phyloP scores from a whole-genome alignment of 1,284 basidiomycete species.

The Puccinia polysora region DNA sequence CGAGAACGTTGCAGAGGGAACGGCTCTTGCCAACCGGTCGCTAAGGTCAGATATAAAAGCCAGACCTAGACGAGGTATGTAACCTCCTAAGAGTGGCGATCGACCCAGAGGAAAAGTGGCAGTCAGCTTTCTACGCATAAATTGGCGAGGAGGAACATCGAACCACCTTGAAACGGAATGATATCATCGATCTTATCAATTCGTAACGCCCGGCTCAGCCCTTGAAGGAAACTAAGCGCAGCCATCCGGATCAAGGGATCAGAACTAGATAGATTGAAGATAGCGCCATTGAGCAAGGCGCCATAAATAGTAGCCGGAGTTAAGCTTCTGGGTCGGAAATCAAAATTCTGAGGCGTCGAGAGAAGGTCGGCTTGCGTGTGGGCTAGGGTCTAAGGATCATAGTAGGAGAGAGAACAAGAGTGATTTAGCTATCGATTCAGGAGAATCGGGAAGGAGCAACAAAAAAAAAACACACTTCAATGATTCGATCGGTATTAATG shows the following conservation, averaged over 20 bases:
- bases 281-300: slow-evolving; percentile 19
- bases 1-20: slow-evolving; percentile 76
- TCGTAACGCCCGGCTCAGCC: background rate
- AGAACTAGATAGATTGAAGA: slow-evolving; percentile 11
- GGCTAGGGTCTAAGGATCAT: background rate
- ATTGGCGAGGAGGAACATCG: background rate
- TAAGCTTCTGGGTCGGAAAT: slow-evolving; percentile 3
- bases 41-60: slow-evolving; percentile 67
- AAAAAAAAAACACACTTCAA: slow-evolving; percentile 11
- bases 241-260: slow-evolving; percentile 17
- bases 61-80: slow-evolving; percentile 67
- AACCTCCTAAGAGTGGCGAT: slow-evolving; percentile 59
- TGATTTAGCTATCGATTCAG: too few species aligned
- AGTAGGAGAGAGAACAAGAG: background rate
- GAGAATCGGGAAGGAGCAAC: too few species aligned
- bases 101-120: background rate
- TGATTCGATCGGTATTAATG: slow-evolving; percentile 28
- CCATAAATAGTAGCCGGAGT: slow-evolving; percentile 10
- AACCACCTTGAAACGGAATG: slow-evolving; percentile 3
- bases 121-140: too few species aligned
- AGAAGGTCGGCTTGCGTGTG: slow-evolving; percentile 6
- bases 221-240: slow-evolving; percentile 17
- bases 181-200: slow-evolving; percentile 12
- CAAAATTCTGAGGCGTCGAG: background rate
- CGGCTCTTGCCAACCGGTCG: slow-evolving; percentile 65